Evolutionary conservation across 352 stramenopile species (phyloP), one percentile per base, ranked within the genome.

Genomic region (Phytophthora multivora): DNA sequence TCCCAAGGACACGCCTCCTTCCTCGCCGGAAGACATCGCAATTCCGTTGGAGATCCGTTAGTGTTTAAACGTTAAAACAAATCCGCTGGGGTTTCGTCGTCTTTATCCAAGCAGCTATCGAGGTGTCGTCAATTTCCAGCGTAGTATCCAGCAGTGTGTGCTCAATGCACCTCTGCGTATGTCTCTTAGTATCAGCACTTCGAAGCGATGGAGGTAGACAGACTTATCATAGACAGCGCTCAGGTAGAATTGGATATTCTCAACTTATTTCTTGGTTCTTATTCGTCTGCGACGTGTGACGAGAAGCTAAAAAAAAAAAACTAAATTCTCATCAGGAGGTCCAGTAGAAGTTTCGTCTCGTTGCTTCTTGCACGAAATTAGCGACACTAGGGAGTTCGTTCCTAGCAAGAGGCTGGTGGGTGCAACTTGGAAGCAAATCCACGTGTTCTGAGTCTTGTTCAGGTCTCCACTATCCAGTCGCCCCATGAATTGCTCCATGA

Each of bases 221-320:
- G n/a, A n/a, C n/a, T n/a, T 13, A 33, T 4, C 21, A 23, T 23
- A 23, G 21, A 23, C 21, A 23, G 21, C 28, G 10, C n/a, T 33
- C 10, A 3, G 28, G 28, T 13, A 33, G 28, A 33, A 33, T 30
- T 33, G 28, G 28, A 33, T 33, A 13, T 33, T 33, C 28, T 30
- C 26, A 30, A n/a, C 7, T 21, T 28, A 31, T 51, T 68, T 60
- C 28, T 67, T 28, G 30, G 26, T 55, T 66, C 63, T 71, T 59
- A 58, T 70, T 62, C 59, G 21, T 54, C 54, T 70, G 61, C 41
- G 60, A 69, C 60, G 53, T 70, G 62, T 61, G 56, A 57, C 16
- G 28, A 51, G 12, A 40, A 51, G 28, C 55, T 71, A 62, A 30
- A 12, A 33, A 33, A 33, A 33, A 6, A 33, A 33, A 33, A 33